phyloP scores from a whole-genome alignment of 495 filamentous ascomycete species.

The Lophiostoma macrostomum region DNA sequence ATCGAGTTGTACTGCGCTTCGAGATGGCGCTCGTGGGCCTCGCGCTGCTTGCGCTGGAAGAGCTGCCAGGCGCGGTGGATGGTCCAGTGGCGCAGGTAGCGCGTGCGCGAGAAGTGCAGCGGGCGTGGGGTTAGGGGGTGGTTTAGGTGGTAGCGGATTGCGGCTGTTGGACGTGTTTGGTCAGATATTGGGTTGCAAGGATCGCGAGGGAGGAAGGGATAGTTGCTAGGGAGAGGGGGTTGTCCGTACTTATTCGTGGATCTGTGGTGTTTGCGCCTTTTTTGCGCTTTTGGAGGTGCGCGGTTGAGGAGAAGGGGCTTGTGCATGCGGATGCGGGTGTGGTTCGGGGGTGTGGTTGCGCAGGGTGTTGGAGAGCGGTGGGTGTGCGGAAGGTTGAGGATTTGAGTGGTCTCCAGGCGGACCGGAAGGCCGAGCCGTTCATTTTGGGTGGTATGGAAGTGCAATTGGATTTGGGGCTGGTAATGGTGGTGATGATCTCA shows the following conservation, averaged over 20 bases:
- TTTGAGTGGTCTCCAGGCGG: slow-evolving; percentile 5
- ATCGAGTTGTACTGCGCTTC: slow-evolving; percentile 77
- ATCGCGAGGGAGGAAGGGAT: background rate
- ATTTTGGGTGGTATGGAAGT: background rate
- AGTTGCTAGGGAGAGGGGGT: background rate
- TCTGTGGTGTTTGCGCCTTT: slow-evolving; percentile 18
- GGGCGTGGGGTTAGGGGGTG: slow-evolving; percentile 70
- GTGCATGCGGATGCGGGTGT: slow-evolving; percentile 3
- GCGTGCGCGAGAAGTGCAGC: slow-evolving; percentile 79
- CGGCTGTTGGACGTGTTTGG: slow-evolving; percentile 39
- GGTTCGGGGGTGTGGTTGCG: slow-evolving; percentile 1
- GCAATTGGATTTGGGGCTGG: too few relatives aligned
- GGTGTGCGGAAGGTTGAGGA: background rate
- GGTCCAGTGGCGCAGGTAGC: slow-evolving; percentile 94
- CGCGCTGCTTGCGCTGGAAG: slow-evolving; percentile 61
- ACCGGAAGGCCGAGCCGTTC: slow-evolving; percentile 8
- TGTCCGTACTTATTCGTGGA: slow-evolving; percentile 28
- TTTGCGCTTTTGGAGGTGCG: slow-evolving; percentile 15
- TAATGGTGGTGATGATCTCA: too few relatives aligned
- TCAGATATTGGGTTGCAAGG: background rate
- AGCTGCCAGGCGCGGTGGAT: slow-evolving; percentile 94
- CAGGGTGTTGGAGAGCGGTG: slow-evolving; percentile 3
- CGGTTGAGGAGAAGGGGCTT: slow-evolving; percentile 23
- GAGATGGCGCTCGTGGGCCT: slow-evolving; percentile 58
- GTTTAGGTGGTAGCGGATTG: slow-evolving; percentile 64